Evolutionary conservation across 805 yeast genomes (phyloP).

Genomic region (Priceomyces castillae): DNA sequence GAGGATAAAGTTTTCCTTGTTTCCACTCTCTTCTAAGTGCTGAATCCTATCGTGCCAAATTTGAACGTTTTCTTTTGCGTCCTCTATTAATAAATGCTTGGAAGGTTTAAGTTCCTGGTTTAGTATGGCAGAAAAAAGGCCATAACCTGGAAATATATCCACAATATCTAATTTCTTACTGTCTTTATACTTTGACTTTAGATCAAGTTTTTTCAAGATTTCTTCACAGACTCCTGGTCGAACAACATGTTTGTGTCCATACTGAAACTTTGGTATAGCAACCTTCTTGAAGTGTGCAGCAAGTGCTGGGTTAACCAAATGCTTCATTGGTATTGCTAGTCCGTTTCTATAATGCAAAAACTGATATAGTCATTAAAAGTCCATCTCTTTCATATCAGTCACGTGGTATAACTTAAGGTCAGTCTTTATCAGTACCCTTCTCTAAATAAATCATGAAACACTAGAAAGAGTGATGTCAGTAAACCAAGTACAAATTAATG

Average conservation of each 20-base stretch:
- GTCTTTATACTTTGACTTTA: conserved; percentile 36
- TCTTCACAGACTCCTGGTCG: conserved; percentile 26
- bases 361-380: too few relatives aligned
- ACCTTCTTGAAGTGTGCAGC: conserved; percentile 19
- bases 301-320: conserved; percentile 19
- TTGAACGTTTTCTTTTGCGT: conserved; percentile 27
- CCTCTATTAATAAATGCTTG: conserved; percentile 63
- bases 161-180: conserved; percentile 46
- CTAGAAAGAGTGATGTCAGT: neutral
- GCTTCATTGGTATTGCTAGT: neutral
- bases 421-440: too few relatives aligned
- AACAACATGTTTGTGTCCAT: conserved; percentile 22
- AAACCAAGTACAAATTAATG: conserved; percentile 8
- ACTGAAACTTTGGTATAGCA: conserved; percentile 20
- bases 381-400: too few relatives aligned
- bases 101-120: conserved; percentile 59
- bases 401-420: too few relatives aligned
- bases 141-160: conserved; percentile 60
- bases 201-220: conserved; percentile 47
- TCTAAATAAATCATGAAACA: too few relatives aligned
- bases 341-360: too few relatives aligned
- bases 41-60: conserved; percentile 29
- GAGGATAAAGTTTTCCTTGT: conserved; percentile 31
- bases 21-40: conserved; percentile 19
- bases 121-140: conserved; percentile 61